Evolutionary conservation across 768 basidiomycete species (phyloP), one percentile per base, ranked within the genome.

Genomic region (Lactarius tabidus): DNA sequence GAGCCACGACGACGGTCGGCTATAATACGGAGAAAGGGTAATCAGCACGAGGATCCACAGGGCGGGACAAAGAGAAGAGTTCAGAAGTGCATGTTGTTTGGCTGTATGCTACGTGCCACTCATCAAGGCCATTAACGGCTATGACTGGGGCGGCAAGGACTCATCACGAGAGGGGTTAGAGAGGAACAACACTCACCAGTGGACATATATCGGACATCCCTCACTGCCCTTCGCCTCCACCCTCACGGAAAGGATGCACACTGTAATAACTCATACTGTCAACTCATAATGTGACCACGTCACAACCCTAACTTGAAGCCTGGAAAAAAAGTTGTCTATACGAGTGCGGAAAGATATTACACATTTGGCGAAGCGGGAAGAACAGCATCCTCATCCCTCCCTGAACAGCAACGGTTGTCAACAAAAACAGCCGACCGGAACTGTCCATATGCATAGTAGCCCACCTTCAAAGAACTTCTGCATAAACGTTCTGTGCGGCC

Each of bases 391-490:
- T 92, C 90, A 71, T 92, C 90, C 72, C 88, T 81, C 60, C 91
- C 90, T 92, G 67, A 57, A 64, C 23, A 58, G 60, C 43, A 31
- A 43, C 35, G 9, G 59, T 29, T 65, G 62, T 68, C 31, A 52
- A 45, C 15, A 33, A 33, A 8, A 20, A 18, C 33, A 36, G 14
- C 48, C 48, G 48, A 26, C 48, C 48, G 48, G 23, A 51, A 51
- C 48, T 14, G 26, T 26, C 48, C 23, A 29, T 59, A 59, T 59
- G 29, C 56, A 5, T 33, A 35, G 57, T 4, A 1, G 81, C 85
- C 55, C 74, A 91, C 91, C 91, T 74, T 90, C 88, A 60, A 86
- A 89, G 71, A 94, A 94, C 79, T 86, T 90, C 77, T 93, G 84
- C 81, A 94, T 77, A 74, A 94, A 93, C 26, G 87, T 84, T 61